phyloP scores from a whole-genome alignment of 352 stramenopile species.

The Aphanomyces stellatus region DNA sequence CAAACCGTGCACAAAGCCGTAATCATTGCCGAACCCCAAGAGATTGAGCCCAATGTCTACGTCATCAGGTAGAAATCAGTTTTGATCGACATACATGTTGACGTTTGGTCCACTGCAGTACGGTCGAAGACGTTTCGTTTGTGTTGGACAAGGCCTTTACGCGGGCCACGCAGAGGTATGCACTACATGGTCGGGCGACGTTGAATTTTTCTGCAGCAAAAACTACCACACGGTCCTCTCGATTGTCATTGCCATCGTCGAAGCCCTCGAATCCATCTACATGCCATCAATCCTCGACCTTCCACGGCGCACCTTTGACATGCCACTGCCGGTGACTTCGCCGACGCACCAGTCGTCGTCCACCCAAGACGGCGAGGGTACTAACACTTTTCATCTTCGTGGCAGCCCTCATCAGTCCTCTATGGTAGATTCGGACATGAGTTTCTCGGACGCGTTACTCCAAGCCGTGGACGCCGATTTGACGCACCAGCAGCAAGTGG shows the following conservation, averaged over 20 bases:
- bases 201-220: constrained; percentile 30
- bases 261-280: constrained; percentile 73
- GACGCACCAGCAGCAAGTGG: constrained; percentile 42
- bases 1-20: constrained; percentile 80
- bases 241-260: constrained; percentile 74
- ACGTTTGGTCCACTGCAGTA: constrained; percentile 60
- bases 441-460: constrained; percentile 73
- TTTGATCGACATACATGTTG: neutral
- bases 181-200: neutral
- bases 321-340: constrained; percentile 31
- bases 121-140: constrained; percentile 79
- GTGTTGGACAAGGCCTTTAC: constrained; percentile 80
- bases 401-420: too few relatives aligned
- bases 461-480: constrained; percentile 74
- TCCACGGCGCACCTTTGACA: constrained; percentile 45
- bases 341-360: neutral
- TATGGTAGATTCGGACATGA: constrained; percentile 30
- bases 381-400: too few relatives aligned
- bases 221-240: constrained; percentile 77
- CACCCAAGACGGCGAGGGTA: too few relatives aligned
- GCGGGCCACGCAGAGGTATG: constrained; percentile 60
- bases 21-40: constrained; percentile 67
- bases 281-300: constrained; percentile 63
- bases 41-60: constrained; percentile 54
- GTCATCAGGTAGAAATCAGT: constrained; percentile 13